Evolutionary conservation across 2,329 filamentous ascomycete genomes (phyloP), one percentile per base, ranked within the genome.

Genomic region (Didymellaceae sp.): DNA sequence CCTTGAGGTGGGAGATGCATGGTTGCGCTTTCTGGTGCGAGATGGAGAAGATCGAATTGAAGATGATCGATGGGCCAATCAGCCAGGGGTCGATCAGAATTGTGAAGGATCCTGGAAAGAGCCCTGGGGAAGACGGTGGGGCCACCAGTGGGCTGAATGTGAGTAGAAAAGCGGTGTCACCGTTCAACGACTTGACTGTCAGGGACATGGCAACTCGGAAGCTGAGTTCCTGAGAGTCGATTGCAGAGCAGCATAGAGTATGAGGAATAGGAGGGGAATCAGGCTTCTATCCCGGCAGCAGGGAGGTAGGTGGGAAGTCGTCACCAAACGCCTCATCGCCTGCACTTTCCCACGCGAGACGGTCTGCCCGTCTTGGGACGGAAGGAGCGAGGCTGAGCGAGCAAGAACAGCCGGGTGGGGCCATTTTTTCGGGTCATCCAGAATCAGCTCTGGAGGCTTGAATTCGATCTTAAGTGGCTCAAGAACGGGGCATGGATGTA

Each of bases 81-180:
- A 90, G 78, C 85, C 87, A 90, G 3, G 89, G 88, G 67, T 92
- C 88, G 41, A 91, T 72, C 31, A 91, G 78, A 44, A 91, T 81
- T 13, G 82, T 85, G 69, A 87, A 90, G 17, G 45, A 49, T 41
- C 76, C 76, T 10, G 78, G 76, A 22, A 74, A 74, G 33, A 70
- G 62, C 48, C 62, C 67, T 39, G 67, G 74, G 49, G 71, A 71
- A 16, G 70, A 59, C 8, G 62, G 59, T 46, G 77, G 68, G 38
- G 77, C 73, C n/a, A 76, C 72, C 21, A 80, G 73, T 24, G 83
- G 82, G 47, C 81, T 76, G 63, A 89, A 86, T 21, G 81, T 82
- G 34, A 89, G 76, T 26, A 88, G 78, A 66, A 89, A 88, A 3
- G 83, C 85, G 26, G 84, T 80, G 66, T 88, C 85, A 41, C 78